Evolutionary conservation across 164 flowering plant genomes (phyloP), one percentile per base, ranked within the genome.

Genomic region (Vitis rotundifolia): DNA sequence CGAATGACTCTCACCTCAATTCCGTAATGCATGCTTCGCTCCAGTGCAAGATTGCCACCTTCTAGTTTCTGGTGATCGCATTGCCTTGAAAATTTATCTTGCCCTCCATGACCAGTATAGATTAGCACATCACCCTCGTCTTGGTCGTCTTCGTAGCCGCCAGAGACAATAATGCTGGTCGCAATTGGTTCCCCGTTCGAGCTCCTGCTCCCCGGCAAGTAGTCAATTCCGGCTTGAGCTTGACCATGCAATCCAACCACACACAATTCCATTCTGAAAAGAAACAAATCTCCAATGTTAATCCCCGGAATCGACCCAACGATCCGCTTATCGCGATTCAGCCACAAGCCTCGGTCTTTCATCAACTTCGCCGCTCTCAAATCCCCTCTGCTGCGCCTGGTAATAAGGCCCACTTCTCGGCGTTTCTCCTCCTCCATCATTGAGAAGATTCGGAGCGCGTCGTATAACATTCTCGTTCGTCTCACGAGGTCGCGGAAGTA

Each of bases 51-150:
- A 79, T 94, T 94, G 61, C 98, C 99, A 37, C 94, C 88, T 69
- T 88, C 90, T 12, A 92, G 78, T 79, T 78, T 92, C 81, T 94
- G 98, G 67, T 94, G 82, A 66, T 59, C 68, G 59, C 81, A 77
- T 70, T 87, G 90, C 70, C 65, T 80, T 2, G 61, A 52, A 8
- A 74, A 62, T 75, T 83, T 83, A 37, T 85, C 85, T 49, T 85
- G 90, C 26, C 97, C 98, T 14, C 98, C 98, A 18, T 93, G 98
- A 5, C 98, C 98, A 1, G 97, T 87, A 64, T 93, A 93, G 10
- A 89, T 79, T 0, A 93, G 68, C 63, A 84, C 83, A 57, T 91
- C 94, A 0, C 97, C 98, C 0, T 76, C 73, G 60, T 93, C 98
- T 63, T 88, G 92, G 49, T 93, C 96, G 47, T 93, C 94, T 73